Conservation (phyloP, 495 filamentous ascomycete genomes). For the Extremus antarcticus region DNA sequence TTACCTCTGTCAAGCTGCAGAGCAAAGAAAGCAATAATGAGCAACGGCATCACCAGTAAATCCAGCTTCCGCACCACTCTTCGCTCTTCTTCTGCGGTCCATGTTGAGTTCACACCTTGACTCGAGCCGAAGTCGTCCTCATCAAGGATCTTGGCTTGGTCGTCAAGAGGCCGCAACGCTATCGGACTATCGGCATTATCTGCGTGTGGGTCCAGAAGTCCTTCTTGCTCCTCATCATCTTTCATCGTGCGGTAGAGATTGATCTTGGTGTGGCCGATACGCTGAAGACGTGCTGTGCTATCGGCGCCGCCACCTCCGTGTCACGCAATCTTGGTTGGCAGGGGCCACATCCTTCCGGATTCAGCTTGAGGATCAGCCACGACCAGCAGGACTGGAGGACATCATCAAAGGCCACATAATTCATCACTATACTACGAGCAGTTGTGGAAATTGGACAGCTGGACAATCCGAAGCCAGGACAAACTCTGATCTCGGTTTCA, state of each 20-base stretch:
- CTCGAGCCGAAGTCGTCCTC: neutral
- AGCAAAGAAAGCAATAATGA: slow-evolving; percentile 14
- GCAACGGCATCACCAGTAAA: slow-evolving; percentile 13
- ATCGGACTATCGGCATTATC: neutral
- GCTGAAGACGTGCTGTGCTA: neutral
- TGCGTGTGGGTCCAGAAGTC: neutral
- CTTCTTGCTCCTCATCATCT: neutral
- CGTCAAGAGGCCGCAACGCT: neutral
- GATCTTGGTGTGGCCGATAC: no score
- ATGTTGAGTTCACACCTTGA: neutral
- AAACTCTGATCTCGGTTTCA: no score
- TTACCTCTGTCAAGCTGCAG: slow-evolving; percentile 13
- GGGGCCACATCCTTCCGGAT: neutral
- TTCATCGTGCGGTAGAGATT: neutral
- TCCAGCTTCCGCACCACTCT: slow-evolving; percentile 14
- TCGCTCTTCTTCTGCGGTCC: slow-evolving; percentile 15
- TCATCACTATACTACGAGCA: no score
- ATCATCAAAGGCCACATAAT: no score
- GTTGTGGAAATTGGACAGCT: no score
- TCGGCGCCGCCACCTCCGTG: neutral
- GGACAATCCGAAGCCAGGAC: no score
- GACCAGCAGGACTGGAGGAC: neutral
- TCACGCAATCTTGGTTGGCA: neutral
- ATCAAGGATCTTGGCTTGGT: neutral
- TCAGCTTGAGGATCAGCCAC: neutral